These are phyloP conservation scores for Penicillium occitanis DNA, from an alignment of 2,329 filamentous ascomycete genomes.

Conservation along the genomic window DNA sequence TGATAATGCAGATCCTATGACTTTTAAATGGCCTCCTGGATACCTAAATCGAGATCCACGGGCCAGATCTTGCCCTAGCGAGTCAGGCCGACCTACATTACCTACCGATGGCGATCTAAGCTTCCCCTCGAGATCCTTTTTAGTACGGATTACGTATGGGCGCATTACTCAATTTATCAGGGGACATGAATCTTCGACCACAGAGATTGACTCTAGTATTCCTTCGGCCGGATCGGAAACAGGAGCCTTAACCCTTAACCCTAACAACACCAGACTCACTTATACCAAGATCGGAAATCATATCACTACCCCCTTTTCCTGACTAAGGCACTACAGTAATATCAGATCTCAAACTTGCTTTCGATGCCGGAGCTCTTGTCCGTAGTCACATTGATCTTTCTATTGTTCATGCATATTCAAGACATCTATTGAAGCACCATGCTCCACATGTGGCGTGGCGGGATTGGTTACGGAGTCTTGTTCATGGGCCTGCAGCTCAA, in stretches of 20 bases:
- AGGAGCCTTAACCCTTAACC: neutral
- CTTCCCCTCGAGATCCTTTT: neutral
- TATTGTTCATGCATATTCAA: neutral
- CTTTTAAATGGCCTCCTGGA: neutral
- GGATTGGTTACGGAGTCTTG: slow-evolving; percentile 6
- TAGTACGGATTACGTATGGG: neutral
- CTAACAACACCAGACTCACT: neutral
- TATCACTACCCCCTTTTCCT: neutral
- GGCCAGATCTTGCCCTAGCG: neutral
- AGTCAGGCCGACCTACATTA: neutral
- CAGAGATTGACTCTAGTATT: neutral
- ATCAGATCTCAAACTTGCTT: neutral
- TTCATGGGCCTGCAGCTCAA: neutral
- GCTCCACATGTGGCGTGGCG: neutral
- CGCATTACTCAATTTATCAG: neutral
- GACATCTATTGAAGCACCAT: neutral
- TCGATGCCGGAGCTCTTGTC: neutral
- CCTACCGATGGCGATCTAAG: neutral
- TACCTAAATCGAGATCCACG: neutral
- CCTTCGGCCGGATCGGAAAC: neutral
- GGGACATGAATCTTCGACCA: neutral
- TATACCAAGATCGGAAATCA: neutral
- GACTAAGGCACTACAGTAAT: neutral
- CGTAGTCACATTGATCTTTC: neutral
- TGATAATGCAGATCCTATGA: neutral